Conservation (phyloP, 768 basidiomycete species). For the Fomitopsis pulvina region DNA sequence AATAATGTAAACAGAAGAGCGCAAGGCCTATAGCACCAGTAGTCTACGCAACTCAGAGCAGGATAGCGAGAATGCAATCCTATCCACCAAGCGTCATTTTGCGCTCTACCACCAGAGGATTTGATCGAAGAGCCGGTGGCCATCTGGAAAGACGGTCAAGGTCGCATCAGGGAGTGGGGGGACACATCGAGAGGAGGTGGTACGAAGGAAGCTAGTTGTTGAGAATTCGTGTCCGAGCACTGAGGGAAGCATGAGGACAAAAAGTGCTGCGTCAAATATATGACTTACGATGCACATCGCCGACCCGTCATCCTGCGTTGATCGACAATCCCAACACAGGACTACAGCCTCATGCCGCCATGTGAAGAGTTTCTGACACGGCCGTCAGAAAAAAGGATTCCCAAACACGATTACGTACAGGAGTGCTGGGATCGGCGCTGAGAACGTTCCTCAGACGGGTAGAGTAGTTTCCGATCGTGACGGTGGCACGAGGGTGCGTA, state of each 20-base stretch:
- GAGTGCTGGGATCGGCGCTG: constrained; percentile 26
- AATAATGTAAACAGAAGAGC: too few relatives aligned
- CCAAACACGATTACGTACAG: constrained; percentile 12
- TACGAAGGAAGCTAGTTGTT: constrained; percentile 39
- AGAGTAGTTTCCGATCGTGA: constrained; percentile 34
- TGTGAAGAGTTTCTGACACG: constrained; percentile 30
- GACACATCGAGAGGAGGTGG: constrained; percentile 40
- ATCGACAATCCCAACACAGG: constrained; percentile 42
- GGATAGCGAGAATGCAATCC: too few relatives aligned
- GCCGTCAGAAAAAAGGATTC: background rate
- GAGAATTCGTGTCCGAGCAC: constrained; percentile 26
- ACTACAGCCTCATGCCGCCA: constrained; percentile 32
- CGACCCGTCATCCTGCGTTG: constrained; percentile 38
- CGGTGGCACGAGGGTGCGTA: constrained; percentile 33
- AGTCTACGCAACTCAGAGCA: too few relatives aligned
- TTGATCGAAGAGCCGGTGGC: constrained; percentile 38
- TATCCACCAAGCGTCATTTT: constrained; percentile 29
- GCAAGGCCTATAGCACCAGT: too few relatives aligned
- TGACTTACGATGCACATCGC: constrained; percentile 39
- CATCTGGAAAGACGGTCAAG: constrained; percentile 39
- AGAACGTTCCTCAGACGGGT: constrained; percentile 35
- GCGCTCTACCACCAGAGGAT: constrained; percentile 38
- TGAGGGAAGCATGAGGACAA: constrained; percentile 4
- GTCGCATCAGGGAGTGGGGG: constrained; percentile 39
- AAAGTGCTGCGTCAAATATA: background rate